Evolutionary conservation across 139 green algal genomes (phyloP), one percentile per base, ranked within the genome.

Genomic region (Micractinium conductrix): DNA sequence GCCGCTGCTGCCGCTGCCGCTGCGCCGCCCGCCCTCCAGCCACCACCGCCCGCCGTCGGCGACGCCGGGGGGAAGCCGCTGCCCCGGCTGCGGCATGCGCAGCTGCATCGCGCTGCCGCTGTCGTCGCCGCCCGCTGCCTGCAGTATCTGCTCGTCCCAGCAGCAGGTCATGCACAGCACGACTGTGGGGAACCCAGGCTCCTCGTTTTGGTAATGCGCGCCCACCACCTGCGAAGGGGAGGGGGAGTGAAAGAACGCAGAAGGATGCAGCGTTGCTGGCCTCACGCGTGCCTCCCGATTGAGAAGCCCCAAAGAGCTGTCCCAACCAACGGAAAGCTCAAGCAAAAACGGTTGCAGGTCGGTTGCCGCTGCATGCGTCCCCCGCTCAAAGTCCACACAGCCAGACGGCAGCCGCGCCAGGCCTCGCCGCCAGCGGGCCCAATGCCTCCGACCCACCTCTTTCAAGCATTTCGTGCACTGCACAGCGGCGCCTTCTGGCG

Each of bases 131-230:
- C 70, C 43, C 24, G 33, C 38, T 6, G 42, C 65, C 79, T 84
- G 79, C 33, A 78, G 37, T 37, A 84, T 68, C 35, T 84, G 79
- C 45, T 84, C 69, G 30, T 89, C 79, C 85, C 85, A 89, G 44
- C 78, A 83, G 83, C 85, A 89, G 28, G 26, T 75, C 60, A 86
- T 80, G 58, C 85, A 89, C 42, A 79, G 50, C 68, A 81, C 82
- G 30, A 78, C 85, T 14, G 79, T 81, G 42, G 85, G 85, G 26
- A 69, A 69, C 10, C 65, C 78, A 12, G 70, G 74, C 68, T 89
- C 85, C 55, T 83, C 85, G 21, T 78, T 78, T 44, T 89, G 62
- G 63, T 79, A 89, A 73, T 82, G 83, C 8, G 80, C 80, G 0
- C 85, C 85, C 45, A 89, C 85, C 50, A 89, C 78, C 78, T 74